A percentile compares a stretch with the other conserved stretches of the same genome.
phyloP scores from a whole-genome alignment of 192 early-diverging fungal genomes.

The Backusella luteola region DNA sequence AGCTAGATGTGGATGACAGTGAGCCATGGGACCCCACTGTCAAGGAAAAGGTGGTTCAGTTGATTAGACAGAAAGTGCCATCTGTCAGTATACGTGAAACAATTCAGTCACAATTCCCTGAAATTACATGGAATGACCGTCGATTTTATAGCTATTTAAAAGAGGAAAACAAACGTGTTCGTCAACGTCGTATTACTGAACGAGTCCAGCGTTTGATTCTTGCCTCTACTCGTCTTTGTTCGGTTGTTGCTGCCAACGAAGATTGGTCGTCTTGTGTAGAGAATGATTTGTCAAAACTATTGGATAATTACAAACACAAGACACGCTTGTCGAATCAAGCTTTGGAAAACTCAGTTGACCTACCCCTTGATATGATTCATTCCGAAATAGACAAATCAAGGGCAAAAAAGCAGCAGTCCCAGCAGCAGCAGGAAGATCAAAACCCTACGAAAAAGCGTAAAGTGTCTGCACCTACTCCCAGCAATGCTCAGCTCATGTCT shows the following conservation, averaged over 20 bases:
- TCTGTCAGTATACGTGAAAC: conserved; percentile 38
- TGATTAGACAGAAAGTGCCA: conserved; percentile 37
- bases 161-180: conserved; percentile 50
- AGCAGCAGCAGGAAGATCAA: neutral
- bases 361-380: conserved; percentile 6
- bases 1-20: conserved; percentile 35
- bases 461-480: neutral
- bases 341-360: neutral
- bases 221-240: conserved; percentile 45
- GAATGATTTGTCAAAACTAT: conserved; percentile 13
- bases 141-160: conserved; percentile 55
- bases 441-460: conserved; percentile 2
- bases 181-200: conserved; percentile 41
- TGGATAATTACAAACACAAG: conserved; percentile 12
- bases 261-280: conserved; percentile 30
- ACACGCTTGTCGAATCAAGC: conserved; percentile 7
- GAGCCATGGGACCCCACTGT: conserved; percentile 42
- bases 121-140: conserved; percentile 54
- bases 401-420: neutral
- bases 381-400: conserved; percentile 6
- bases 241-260: conserved; percentile 36
- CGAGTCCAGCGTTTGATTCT: conserved; percentile 44
- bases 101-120: conserved; percentile 53
- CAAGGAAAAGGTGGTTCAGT: conserved; percentile 41
- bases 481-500: neutral